phyloP scores from a whole-genome alignment of 1,284 basidiomycete genomes.

The Melampsora larici-populina region DNA sequence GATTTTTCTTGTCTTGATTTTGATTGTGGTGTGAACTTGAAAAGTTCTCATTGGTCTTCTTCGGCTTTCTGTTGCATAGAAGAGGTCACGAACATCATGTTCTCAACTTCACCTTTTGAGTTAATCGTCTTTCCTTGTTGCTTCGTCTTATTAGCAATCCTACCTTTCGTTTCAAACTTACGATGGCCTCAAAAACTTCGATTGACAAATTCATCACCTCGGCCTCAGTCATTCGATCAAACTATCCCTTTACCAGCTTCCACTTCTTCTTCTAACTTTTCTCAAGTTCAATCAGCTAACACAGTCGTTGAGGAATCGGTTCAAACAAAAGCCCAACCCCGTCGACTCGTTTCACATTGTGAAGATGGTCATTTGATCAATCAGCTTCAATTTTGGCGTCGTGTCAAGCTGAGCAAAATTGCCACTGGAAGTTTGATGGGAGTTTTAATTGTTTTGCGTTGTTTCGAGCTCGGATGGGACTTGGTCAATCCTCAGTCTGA shows the following conservation, averaged over 20 bases:
- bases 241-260: background rate
- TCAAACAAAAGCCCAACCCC: background rate
- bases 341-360: background rate
- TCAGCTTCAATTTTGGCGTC: background rate
- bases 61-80: no score
- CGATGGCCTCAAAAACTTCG: background rate
- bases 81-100: background rate
- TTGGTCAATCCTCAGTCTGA: background rate
- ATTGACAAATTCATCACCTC: background rate
- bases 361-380: constrained; percentile 5
- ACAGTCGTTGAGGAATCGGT: background rate
- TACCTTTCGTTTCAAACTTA: background rate
- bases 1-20: no score
- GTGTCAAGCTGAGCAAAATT: constrained; percentile 6
- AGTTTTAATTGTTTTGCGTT: background rate
- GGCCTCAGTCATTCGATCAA: background rate
- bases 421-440: background rate
- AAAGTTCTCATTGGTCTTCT: no score
- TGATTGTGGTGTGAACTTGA: no score
- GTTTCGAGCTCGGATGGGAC: constrained; percentile 9
- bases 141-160: background rate
- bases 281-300: background rate
- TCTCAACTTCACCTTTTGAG: constrained; percentile 8
- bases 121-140: background rate
- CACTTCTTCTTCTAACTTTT: background rate